Base-by-base conservation (phyloP, 1,284 basidiomycete species). In the Sparassis latifolia region DNA sequence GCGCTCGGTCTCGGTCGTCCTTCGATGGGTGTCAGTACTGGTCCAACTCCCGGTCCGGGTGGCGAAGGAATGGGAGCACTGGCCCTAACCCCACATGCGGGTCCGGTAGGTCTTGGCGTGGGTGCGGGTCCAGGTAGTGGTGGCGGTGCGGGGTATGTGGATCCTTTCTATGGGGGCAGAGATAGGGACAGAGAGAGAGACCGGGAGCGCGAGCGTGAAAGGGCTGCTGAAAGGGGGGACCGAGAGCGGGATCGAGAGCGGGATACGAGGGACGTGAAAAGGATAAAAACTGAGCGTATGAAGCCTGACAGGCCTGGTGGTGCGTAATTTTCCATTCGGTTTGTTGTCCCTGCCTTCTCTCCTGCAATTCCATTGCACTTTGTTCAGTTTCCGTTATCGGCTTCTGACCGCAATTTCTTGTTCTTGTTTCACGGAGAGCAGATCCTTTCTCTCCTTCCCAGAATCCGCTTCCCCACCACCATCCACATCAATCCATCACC, bases 231-330 rank as follows among this genome's bases (percentile, higher is more conserved):
- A 10, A 45, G 48, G 51, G 42, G 56, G 51, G 70, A 55, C 53
- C 63, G 58, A 28, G 62, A 66, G 12, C 55, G 62, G 3, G 62
- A 59, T 29, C 50, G 65, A 27, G 62, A 65, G 31, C 65, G 72
- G 48, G 68, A 74, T 2, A 41, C 60, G 63, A 42, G 71, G 47
- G 75, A 78, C 48, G 63, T 70, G 33, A 76, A 77, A 57, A 69
- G 76, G 42, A 69, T 74, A 54, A 77, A 77, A 58, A 63, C 58
- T 42, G 60, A 64, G 53, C 55, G 66, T 40, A 65, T 68, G 59
- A 70, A 69, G 58, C 52, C 56, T 33, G 68, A 71, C 61, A 61
- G 68, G 49, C 56, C 63, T 57, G 62, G 65, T 67, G 55, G 47
- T 49, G 38, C 48, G 51, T 44, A 33, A 3, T 30, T 42, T 43